phyloP scores from a whole-genome alignment of 2,329 filamentous ascomycete genomes.

The Penicillium sp. region DNA sequence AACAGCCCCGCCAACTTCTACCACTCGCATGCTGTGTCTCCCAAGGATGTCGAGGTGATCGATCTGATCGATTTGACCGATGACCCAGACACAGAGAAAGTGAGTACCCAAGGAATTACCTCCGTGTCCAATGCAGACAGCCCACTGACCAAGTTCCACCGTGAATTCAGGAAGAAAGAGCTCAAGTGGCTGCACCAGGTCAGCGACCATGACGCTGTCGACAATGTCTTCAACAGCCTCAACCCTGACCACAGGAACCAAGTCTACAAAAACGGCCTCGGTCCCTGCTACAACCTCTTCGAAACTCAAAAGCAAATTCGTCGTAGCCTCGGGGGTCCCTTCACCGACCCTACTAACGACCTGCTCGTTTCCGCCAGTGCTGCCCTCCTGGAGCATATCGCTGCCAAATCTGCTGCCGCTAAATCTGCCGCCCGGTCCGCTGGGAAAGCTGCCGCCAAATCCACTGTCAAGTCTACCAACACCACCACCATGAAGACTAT shows the following conservation, averaged over 20 bases:
- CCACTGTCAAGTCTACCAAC: not conserved
- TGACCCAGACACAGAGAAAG: slow-evolving; percentile 1
- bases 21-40: not conserved
- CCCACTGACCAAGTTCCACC: slow-evolving; percentile 17
- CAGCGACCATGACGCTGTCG: not conserved
- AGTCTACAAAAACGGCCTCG: not conserved
- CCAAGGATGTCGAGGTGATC: slow-evolving; percentile 7
- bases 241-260: slow-evolving; percentile 1
- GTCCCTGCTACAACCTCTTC: not conserved
- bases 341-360: not conserved
- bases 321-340: not conserved
- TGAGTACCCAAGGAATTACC: slow-evolving; percentile 8
- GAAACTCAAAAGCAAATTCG: slow-evolving; percentile 3
- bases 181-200: slow-evolving; percentile 28
- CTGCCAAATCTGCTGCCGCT: not conserved
- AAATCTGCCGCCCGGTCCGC: no score
- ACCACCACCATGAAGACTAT: not conserved
- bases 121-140: not conserved
- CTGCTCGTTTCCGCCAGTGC: not conserved
- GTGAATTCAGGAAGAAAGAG: slow-evolving; percentile 27
- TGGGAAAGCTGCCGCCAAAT: no score
- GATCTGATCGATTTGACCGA: slow-evolving; percentile 15
- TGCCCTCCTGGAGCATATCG: not conserved
- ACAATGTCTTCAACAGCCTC: not conserved
- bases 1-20: not conserved